A percentile compares a stretch with the other conserved stretches of the same genome.
These are phyloP conservation scores for Aotearoamyces nothofagi DNA, from an alignment of 2,329 filamentous ascomycete species.

Conservation along the genomic window DNA sequence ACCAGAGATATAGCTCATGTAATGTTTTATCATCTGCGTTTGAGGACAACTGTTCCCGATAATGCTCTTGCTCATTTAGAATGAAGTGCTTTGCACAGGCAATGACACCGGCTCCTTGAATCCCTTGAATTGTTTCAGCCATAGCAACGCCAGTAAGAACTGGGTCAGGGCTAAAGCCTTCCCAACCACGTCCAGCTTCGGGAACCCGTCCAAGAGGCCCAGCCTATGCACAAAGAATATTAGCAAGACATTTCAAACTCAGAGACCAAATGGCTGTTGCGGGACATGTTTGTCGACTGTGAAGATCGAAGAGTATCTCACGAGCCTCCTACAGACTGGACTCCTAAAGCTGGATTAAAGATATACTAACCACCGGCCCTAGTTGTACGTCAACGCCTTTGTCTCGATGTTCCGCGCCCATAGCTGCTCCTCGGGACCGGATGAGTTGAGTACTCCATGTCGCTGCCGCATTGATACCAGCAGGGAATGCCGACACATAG, in stretches of 20 bases:
- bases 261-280: no score
- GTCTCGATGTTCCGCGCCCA: slow-evolving; percentile 55
- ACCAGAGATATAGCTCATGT: slow-evolving; percentile 44
- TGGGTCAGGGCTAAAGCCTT: slow-evolving; percentile 57
- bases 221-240: no score
- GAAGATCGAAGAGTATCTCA: no score
- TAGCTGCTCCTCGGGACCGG: slow-evolving; percentile 46
- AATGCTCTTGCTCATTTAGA: slow-evolving; percentile 55
- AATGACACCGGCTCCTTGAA: slow-evolving; percentile 69
- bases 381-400: slow-evolving; percentile 59
- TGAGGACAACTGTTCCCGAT: slow-evolving; percentile 39
- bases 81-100: slow-evolving; percentile 66
- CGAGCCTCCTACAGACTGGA: no score
- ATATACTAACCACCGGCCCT: slow-evolving; percentile 50
- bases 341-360: no score
- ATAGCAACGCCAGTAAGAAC: slow-evolving; percentile 60
- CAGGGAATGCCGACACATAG: slow-evolving; percentile 60
- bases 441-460: slow-evolving; percentile 60
- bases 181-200: slow-evolving; percentile 58
- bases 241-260: no score
- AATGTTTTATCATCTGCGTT: slow-evolving; percentile 46
- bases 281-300: no score
- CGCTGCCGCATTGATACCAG: slow-evolving; percentile 61
- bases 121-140: slow-evolving; percentile 59
- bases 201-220: slow-evolving; percentile 49